Conservation (phyloP, 2,329 filamentous ascomycete species). For the Lachnellula subtilissima region DNA sequence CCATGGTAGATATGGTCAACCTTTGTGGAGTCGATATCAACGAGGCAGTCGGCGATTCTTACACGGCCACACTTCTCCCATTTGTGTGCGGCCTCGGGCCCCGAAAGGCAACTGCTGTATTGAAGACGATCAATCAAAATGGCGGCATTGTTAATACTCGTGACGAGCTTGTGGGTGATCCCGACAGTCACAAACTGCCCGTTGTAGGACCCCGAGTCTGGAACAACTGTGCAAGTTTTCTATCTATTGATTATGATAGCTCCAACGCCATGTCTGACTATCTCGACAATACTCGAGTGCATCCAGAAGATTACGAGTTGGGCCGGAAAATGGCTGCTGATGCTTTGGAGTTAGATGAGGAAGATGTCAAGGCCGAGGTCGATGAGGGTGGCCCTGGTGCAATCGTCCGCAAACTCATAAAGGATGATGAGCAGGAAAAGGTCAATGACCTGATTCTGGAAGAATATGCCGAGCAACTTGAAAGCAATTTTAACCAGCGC, state of each 20-base stretch:
- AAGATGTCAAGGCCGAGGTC: slow-evolving; percentile 92
- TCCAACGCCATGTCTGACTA: slow-evolving; percentile 80
- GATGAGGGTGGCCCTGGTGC: slow-evolving; percentile 86
- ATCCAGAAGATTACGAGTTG: slow-evolving; percentile 97
- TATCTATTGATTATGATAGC: slow-evolving; percentile 85
- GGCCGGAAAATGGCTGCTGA: slow-evolving; percentile 98
- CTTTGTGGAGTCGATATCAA: slow-evolving; percentile 94
- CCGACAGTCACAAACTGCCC: slow-evolving; percentile 69
- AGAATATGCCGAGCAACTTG: slow-evolving; percentile 93
- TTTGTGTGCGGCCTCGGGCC: slow-evolving; percentile 90
- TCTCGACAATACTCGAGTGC: slow-evolving; percentile 92
- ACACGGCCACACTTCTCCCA: slow-evolving; percentile 81
- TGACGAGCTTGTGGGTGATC: slow-evolving; percentile 83
- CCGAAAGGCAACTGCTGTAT: slow-evolving; percentile 77
- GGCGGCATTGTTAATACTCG: slow-evolving; percentile 80
- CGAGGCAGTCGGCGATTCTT: slow-evolving; percentile 75
- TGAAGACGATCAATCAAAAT: slow-evolving; percentile 89
- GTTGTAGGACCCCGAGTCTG: slow-evolving; percentile 88
- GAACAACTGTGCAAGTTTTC: slow-evolving; percentile 95
- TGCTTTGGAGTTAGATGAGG: slow-evolving; percentile 91
- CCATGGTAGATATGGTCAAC: slow-evolving; percentile 98
- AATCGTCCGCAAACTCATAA: slow-evolving; percentile 91
- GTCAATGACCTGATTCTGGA: slow-evolving; percentile 95
- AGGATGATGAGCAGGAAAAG: slow-evolving; percentile 87
- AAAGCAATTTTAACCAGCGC: slow-evolving; percentile 86